These are phyloP conservation scores for Solanum arcanum DNA, from an alignment of 257 asterid species.

Conservation along the genomic window DNA sequence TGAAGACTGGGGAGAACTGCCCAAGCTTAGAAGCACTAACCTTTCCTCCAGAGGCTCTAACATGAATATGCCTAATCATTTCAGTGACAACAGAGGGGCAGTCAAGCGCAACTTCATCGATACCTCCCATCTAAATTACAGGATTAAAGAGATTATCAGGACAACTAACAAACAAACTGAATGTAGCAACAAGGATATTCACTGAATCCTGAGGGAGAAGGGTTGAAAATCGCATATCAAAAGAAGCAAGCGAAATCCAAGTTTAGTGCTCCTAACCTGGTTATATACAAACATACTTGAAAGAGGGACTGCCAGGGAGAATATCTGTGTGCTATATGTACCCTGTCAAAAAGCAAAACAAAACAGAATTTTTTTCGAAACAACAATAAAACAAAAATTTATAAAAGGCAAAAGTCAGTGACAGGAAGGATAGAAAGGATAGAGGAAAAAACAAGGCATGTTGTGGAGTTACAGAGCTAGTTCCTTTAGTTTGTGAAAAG, in stretches of 20 bases:
- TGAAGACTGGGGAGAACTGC: constrained; percentile 89
- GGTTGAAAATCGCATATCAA: not conserved
- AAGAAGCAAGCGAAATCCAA: not conserved
- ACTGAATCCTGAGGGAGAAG: not conserved
- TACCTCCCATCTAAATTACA: constrained; percentile 87
- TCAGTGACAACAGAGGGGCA: constrained; percentile 96
- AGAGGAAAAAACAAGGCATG: not conserved
- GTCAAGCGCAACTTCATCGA: constrained; percentile 96
- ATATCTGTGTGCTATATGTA: constrained; percentile 90
- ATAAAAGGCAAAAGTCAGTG: not conserved
- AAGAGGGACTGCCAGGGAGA: constrained; percentile 92
- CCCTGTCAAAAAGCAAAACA: constrained; percentile 44
- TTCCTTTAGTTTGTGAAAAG: not conserved
- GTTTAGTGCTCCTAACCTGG: constrained; percentile 43
- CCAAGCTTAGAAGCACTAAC: constrained; percentile 85
- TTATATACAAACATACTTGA: constrained; percentile 96
- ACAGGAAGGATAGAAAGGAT: not conserved
- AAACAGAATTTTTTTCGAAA: not conserved
- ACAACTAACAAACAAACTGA: not conserved
- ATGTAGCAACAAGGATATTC: not conserved
- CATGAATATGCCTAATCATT: constrained; percentile 97
- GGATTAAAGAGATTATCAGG: not conserved
- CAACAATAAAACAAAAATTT: not conserved
- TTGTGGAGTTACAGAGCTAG: not conserved
- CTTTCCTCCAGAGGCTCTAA: constrained; percentile 84